Base-by-base conservation (phyloP, 2,329 filamentous ascomycete genomes). In the Claviceps humidiphila region DNA sequence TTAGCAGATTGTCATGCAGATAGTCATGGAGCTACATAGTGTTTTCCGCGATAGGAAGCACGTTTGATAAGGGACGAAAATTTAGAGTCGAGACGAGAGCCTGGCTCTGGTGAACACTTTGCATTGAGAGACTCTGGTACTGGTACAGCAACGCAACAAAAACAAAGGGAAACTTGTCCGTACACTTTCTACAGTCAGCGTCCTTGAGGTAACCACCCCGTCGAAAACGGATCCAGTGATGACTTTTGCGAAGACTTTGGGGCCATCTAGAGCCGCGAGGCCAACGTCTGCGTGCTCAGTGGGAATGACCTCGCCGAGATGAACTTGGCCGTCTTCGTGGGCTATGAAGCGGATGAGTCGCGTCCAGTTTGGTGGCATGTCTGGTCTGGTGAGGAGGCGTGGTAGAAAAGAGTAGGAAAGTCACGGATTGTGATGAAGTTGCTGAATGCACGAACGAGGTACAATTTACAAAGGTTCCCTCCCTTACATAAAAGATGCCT, bases 261-360 rank as follows among this genome's bases (percentile, higher is more conserved):
- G 22, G 43, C 38, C 50, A 8, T 51, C 16, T 14, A 47, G 20
- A 22, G 39, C n/a, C 24, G 47, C 40, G 47, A 56, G 34, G 40
- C 54, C 51, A 51, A 60, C 40, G 54, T 57, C 68, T 11, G 66
- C 62, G 37, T 56, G 61, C 41, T 59, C 48, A 2, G 54, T 58
- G 24, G 34, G 24, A 53, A 68, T 63, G 22, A 71, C 57, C 56
- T 72, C 64, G 22, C 69, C 69, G 14, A 70, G 59, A 56, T 71
- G 68, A 9, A 64, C 58, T 54, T 65, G 63, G 56, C 67, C 66
- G 52, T 71, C 68, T 59, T 71, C 69, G 49, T 63, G 59, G 37
- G 68, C 69, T 34, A 71, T 59, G 58, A 72, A 72, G 47, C 69
- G 68, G 50, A 68, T 64, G 47, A 71, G 64, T 44, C 67, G 67